Base-by-base conservation (phyloP, 257 asterid species). In the Catharanthus roseus region DNA sequence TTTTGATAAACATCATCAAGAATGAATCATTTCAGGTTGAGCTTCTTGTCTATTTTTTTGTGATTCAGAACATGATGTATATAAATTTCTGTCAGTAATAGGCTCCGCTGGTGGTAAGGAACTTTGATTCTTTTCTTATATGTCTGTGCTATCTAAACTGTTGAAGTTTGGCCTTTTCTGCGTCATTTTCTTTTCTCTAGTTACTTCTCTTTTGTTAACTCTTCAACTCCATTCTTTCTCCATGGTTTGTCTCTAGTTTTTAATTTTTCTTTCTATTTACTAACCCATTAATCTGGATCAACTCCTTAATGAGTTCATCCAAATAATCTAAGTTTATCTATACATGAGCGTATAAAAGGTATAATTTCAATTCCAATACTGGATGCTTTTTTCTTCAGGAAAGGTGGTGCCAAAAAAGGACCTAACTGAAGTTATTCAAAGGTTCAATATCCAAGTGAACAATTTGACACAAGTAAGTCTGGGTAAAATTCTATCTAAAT, bases 381-480 rank as follows among this genome's bases (percentile, higher is more conserved):
- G 39, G 38, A 42, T 74, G 53, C 38, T 36, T 74, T 78, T 72
- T 58, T 51, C 70, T 78, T 73, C 83, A 93, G 97, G 97, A 62
- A 90, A 83, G 80, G 78, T 80, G 53, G 95, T 85, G 55, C 78
- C 84, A 6, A 91, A 87, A 75, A 91, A 84, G 82, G 90, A 89
- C 54, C 74, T 93, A 61, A 74, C 34, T 65, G 95, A 88, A 74
- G 82, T 85, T 55, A 86, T 82, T 63, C 86, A 83, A 81, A 83
- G 81, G 66, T 93, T 91, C 88, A 93, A 93, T 79, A 93, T 93
- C 85, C 99, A 93, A 86, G 90, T 93, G 77, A 85, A 85, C 81
- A 93, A 93, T 79, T 83, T 93, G 86, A 93, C 99, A 72, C 99
- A 93, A 82, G 98, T 93, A 84, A 86, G 95, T 81, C 68, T 62